Evolutionary conservation across 768 basidiomycete species (phyloP), one percentile per base, ranked within the genome.

Genomic region (Neoboletus magnificus): DNA sequence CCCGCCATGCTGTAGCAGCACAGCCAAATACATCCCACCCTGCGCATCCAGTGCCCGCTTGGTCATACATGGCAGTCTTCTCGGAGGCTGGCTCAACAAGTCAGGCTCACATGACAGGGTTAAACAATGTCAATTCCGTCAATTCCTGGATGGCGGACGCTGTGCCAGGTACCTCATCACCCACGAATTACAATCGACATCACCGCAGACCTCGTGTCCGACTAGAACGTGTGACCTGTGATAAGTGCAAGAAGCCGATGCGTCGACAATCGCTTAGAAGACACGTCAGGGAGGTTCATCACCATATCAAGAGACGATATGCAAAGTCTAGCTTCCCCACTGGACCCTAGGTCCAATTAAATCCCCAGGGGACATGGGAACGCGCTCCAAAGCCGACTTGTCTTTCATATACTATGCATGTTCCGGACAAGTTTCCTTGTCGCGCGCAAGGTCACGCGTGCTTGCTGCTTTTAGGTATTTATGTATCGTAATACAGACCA

Each of bases 1-100:
- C 10, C 27, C 1, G 1, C 66, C 66, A 68, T 44, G 60, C 67
- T 68, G 66, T 69, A 44, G 39, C 3, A 15, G 36, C 57, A 61
- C 58, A 62, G 62, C 65, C 39, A 9, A 37, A n/a, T 25, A 6
- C 22, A 18, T 20, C 15, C 12, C 3, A 37, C 16, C 1, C 15
- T 7, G 11, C 30, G 1, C 11, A 49, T 33, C 32, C 22, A 11
- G 11, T 20, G 1, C 39, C 36, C 8, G 9, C 39, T 47, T 27
- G 11, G 43, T n/a, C 13, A 29, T 25, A 29, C 47, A 11, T 15
- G 27, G 35, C 41, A 12, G 9, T 36, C 2, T 20, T 29, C 43
- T 30, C 59, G n/a, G 53, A 48, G 22, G 15, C 12, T 25, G 2
- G 16, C 47, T 33, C 36, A 6, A 50, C 25, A 1, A 27, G 37